These are phyloP conservation scores for Talaromyces islandicus DNA, from an alignment of 2,329 filamentous ascomycete species.

Conservation along the genomic window DNA sequence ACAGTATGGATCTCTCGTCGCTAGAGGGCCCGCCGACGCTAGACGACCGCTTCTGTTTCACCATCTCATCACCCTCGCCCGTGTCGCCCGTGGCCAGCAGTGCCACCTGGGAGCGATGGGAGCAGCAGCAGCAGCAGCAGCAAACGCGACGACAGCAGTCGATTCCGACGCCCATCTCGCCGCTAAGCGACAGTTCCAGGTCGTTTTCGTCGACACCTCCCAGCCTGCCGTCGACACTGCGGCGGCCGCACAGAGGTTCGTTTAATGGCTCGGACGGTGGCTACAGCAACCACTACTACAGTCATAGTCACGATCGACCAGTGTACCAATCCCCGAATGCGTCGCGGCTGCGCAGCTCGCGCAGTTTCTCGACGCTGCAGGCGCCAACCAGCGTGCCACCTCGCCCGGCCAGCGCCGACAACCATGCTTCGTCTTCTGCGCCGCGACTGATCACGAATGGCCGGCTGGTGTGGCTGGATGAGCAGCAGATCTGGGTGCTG, in stretches of 20 bases:
- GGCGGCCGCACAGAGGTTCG: not conserved
- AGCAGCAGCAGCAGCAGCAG: not conserved
- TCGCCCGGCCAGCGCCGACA: constrained; percentile 5
- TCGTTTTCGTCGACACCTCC: not conserved
- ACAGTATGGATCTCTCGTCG: constrained; percentile 28
- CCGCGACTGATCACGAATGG: constrained; percentile 9
- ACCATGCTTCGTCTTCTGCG: not conserved
- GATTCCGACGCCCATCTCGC: constrained; percentile 1
- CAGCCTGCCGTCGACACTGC: not conserved
- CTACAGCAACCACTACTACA: not conserved
- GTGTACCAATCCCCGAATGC: not conserved
- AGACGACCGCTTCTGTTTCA: constrained; percentile 15
- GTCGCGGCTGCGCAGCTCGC: not conserved
- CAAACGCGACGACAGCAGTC: not conserved
- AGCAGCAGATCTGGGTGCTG: constrained; percentile 22
- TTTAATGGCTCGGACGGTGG: not conserved
- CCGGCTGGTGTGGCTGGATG: constrained; percentile 25
- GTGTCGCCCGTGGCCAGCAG: not conserved
- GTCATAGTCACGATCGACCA: not conserved
- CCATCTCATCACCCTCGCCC: constrained; percentile 7
- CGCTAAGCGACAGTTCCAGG: not conserved
- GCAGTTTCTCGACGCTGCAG: constrained; percentile 4
- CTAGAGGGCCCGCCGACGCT: constrained; percentile 28
- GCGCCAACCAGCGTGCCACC: constrained; percentile 4
- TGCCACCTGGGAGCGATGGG: constrained; percentile 1